Conservation (phyloP, 129 eudicot genomes). For the Kitagawia praeruptora region DNA sequence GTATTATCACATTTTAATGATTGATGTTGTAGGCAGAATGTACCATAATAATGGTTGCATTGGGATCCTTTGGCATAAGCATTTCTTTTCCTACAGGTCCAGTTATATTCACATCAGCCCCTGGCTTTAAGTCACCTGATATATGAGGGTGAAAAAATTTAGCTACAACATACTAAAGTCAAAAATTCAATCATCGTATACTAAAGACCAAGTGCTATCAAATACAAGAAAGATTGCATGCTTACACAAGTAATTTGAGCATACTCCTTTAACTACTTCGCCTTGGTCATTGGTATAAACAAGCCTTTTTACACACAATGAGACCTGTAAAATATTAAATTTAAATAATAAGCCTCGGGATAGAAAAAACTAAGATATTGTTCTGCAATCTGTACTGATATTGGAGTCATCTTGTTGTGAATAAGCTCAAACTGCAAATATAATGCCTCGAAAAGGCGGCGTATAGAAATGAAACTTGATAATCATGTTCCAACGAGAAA, state of each 20-base stretch:
- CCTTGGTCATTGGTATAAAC: conserved; percentile 90
- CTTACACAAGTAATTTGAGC: conserved; percentile 97
- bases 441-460: background rate
- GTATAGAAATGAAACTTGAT: background rate
- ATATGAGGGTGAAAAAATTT: background rate
- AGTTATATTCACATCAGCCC: conserved; percentile 70
- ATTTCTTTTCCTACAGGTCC: conserved; percentile 99
- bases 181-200: background rate
- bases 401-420: background rate
- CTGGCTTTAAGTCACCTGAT: conserved; percentile 92
- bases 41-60: conserved; percentile 87
- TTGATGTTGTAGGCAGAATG: background rate
- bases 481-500: background rate
- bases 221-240: conserved; percentile 3
- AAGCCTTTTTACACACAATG: conserved; percentile 92
- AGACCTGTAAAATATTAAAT: conserved; percentile 39
- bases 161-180: background rate
- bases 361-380: background rate
- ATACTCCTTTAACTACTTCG: conserved; percentile 86
- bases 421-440: background rate
- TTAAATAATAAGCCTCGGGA: background rate
- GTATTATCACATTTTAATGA: background rate
- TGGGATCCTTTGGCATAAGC: conserved; percentile 99
- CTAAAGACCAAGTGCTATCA: background rate
- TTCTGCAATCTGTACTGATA: background rate